These are phyloP conservation scores for Fusarium lateritium DNA, from an alignment of 2,329 filamentous ascomycete genomes.

Conservation along the genomic window DNA sequence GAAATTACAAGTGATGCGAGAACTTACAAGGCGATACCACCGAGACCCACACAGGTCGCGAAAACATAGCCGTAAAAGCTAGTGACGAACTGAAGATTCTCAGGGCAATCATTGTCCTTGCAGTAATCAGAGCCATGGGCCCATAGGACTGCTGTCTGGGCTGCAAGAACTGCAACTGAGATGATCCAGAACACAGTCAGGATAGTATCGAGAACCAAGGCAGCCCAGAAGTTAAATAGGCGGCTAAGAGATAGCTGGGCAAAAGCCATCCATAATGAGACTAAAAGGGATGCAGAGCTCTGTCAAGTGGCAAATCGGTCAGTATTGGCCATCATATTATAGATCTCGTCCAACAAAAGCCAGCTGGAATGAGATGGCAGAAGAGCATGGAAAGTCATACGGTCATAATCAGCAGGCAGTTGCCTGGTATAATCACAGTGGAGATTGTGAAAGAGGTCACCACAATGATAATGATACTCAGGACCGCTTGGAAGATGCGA, in stretches of 20 bases:
- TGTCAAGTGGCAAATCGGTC: constrained; percentile 24
- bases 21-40: constrained; percentile 61
- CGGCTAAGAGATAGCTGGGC: constrained; percentile 58
- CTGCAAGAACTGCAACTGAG: constrained; percentile 59
- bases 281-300: constrained; percentile 61
- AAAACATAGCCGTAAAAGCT: constrained; percentile 50
- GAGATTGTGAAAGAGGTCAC: constrained; percentile 62
- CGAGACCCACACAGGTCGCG: constrained; percentile 57
- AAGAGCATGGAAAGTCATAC: constrained; percentile 48
- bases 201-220: constrained; percentile 66
- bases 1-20: rapidly evolving
- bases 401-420: constrained; percentile 56
- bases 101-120: constrained; percentile 45
- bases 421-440: constrained; percentile 55
- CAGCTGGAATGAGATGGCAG: rapidly evolving
- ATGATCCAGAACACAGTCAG: constrained; percentile 68
- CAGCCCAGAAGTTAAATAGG: constrained; percentile 68
- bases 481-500: constrained; percentile 62
- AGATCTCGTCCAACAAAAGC: no score
- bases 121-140: constrained; percentile 40
- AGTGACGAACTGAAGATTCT: constrained; percentile 3
- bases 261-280: constrained; percentile 63
- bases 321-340: no score
- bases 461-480: constrained; percentile 63
- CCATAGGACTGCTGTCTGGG: constrained; percentile 51